phyloP scores from a whole-genome alignment of 495 filamentous ascomycete genomes.

The Pseudotulostoma volvatum region DNA sequence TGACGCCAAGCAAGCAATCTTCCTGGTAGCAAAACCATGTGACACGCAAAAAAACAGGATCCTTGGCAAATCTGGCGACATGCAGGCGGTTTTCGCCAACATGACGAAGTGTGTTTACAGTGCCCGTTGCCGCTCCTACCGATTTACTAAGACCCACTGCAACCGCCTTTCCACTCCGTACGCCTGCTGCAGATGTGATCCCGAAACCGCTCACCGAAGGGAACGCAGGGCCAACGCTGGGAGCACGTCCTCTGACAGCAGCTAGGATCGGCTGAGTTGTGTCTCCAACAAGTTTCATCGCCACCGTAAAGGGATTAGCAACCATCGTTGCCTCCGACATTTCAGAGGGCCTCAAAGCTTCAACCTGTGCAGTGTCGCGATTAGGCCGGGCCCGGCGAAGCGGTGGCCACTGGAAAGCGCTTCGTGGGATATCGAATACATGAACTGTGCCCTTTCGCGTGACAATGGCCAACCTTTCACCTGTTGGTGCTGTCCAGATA shows the following conservation, averaged over 20 bases:
- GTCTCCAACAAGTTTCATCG: conserved; percentile 37
- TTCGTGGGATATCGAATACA: conserved; percentile 68
- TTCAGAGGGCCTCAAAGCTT: conserved; percentile 9
- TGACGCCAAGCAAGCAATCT: conserved; percentile 19
- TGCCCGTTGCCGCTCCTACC: conserved; percentile 61
- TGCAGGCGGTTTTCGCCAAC: conserved; percentile 71
- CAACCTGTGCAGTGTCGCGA: conserved; percentile 14
- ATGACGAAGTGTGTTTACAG: conserved; percentile 64
- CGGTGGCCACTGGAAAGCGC: conserved; percentile 79
- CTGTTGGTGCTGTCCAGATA: conserved; percentile 67
- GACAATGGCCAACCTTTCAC: conserved; percentile 66
- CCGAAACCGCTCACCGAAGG: conserved; percentile 29
- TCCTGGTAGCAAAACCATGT: conserved; percentile 25
- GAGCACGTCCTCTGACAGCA: conserved; percentile 34
- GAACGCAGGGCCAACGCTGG: conserved; percentile 33
- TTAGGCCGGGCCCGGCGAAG: conserved; percentile 43
- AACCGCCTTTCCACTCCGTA: conserved; percentile 58
- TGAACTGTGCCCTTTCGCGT: conserved; percentile 91
- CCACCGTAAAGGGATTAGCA: conserved; percentile 48
- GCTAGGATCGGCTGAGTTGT: conserved; percentile 44
- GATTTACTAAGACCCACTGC: conserved; percentile 73
- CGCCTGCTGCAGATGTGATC: conserved; percentile 48
- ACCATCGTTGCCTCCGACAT: conserved; percentile 33
- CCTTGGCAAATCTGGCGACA: conserved; percentile 38
- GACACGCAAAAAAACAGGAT: conserved; percentile 26